Base-by-base conservation (phyloP, 2,329 filamentous ascomycete genomes). In the Cladophialophora chaetospira region DNA sequence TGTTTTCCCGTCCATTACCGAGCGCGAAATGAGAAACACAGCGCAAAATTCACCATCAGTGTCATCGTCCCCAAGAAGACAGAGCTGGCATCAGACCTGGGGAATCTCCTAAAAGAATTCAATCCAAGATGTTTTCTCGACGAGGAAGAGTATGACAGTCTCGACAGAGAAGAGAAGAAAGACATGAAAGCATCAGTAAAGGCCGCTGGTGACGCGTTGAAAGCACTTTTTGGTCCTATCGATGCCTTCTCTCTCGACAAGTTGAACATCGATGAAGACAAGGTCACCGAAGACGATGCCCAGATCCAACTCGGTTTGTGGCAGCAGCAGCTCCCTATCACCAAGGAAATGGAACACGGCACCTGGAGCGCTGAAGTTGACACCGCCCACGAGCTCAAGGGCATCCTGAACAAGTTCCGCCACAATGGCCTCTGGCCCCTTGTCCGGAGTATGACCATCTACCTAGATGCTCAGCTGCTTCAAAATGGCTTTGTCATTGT, bases 381-480 rank as follows among this genome's bases (percentile, higher is more conserved):
- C 5, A 23, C 15, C 5, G 38, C 11, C 15, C 15, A 5, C 8
- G 8, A 42, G 2, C 15, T 42, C 11, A n/a, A 19, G 23, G 2
- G 8, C 38, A 6, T n/a, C 38, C 4, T 42, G 38, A 4, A 9
- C 4, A 13, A 8, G 15, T 42, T 55, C 21, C 47, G 28, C 3
- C 33, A 60, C 8, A 33, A 31, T 9, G 57, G 57, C 3, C 48
- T 60, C 2, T 60, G 57, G 57, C 48, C 54, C 3, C 29, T 60
- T n/a, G 19, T 60, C 13, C 19, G 42, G 26, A 23, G n/a, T 13
- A 5, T 57, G 2, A 42, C 13, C 21, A 29, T 60, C 38, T 54
- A 49, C 23, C 10, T 43, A 4, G 48, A 57, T 9, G 29, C 28
- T 4, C n/a, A 3, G 9, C 43, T 60, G 2, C 54, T 60, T 4